Percentiles rank a stretch among this genome's conserved stretches.
Evolutionary conservation across 495 filamentous ascomycete genomes (phyloP).

Genomic region (Corynascus novoguineensis): DNA sequence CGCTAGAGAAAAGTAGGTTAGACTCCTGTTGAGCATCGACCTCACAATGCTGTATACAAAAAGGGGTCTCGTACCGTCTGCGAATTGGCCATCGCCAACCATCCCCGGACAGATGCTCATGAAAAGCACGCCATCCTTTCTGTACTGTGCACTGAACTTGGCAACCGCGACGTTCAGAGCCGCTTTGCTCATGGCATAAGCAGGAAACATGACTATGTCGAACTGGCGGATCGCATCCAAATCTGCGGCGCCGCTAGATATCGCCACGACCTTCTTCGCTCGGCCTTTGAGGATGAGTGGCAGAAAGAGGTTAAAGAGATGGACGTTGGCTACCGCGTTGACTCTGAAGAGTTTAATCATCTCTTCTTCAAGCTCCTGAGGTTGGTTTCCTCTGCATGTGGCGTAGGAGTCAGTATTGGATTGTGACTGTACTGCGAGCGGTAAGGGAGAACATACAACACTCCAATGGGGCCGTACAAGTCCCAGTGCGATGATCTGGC

Average conservation of each 20-base stretch:
- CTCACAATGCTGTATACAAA: neutral
- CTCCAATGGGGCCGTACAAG: neutral
- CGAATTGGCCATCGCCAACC: constrained; percentile 33
- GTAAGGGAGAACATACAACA: neutral
- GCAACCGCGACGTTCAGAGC: constrained; percentile 41
- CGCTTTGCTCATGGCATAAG: constrained; percentile 37
- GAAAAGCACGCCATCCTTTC: constrained; percentile 48
- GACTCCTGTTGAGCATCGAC: neutral
- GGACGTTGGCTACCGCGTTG: constrained; percentile 48
- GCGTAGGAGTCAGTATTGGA: neutral
- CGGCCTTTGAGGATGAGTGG: constrained; percentile 46
- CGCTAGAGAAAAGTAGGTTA: neutral
- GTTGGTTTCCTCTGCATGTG: neutral
- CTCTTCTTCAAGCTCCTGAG: neutral
- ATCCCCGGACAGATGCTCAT: constrained; percentile 44
- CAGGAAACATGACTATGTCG: constrained; percentile 20
- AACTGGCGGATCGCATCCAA: constrained; percentile 24
- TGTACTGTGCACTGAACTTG: constrained; percentile 48
- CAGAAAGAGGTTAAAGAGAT: constrained; percentile 49
- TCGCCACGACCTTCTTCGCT: constrained; percentile 50
- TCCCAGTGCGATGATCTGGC: neutral
- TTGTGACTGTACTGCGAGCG: neutral
- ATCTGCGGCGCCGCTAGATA: constrained; percentile 46
- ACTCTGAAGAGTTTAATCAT: constrained; percentile 30
- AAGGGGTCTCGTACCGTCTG: neutral